Evolutionary conservation across 345 rosid species (phyloP).

Genomic region (Bruguiera sexangula): DNA sequence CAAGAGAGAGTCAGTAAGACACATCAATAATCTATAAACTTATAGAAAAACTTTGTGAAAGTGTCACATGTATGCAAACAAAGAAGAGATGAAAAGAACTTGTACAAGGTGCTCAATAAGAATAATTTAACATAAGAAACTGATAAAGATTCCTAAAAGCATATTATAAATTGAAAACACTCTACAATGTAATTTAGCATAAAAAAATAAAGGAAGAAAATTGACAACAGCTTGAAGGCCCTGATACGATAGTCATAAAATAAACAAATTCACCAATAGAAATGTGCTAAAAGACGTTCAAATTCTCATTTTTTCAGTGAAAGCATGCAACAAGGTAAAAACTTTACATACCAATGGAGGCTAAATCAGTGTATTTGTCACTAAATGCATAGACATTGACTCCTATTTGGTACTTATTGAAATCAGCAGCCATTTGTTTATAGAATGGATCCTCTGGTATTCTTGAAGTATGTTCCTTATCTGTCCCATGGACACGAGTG

Average conservation of each 20-base stretch:
- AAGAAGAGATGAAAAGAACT: no score
- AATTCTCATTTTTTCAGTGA: no score
- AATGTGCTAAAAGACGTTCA: no score
- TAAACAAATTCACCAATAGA: no score
- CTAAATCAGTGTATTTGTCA: slow-evolving; percentile 89
- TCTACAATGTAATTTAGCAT: no score
- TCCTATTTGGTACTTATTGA: slow-evolving; percentile 90
- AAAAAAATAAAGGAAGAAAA: no score
- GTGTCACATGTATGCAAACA: no score
- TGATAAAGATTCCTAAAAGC: no score
- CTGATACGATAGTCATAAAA: background rate
- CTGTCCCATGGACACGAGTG: slow-evolving; percentile 89
- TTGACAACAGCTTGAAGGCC: slow-evolving; percentile 49
- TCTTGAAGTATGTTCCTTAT: slow-evolving; percentile 77
- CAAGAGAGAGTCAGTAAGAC: slow-evolving; percentile 5
- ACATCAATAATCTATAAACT: background rate
- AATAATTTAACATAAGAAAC: no score
- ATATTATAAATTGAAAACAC: no score
- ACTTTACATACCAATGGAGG: slow-evolving; percentile 69
- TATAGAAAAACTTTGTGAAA: no score
- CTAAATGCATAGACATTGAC: slow-evolving; percentile 84
- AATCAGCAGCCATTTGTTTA: slow-evolving; percentile 99
- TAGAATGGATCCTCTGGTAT: slow-evolving; percentile 89
- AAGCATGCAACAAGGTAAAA: background rate
- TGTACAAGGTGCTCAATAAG: no score